phyloP scores from a whole-genome alignment of 768 basidiomycete species.

The Daedaleopsis nitida region DNA sequence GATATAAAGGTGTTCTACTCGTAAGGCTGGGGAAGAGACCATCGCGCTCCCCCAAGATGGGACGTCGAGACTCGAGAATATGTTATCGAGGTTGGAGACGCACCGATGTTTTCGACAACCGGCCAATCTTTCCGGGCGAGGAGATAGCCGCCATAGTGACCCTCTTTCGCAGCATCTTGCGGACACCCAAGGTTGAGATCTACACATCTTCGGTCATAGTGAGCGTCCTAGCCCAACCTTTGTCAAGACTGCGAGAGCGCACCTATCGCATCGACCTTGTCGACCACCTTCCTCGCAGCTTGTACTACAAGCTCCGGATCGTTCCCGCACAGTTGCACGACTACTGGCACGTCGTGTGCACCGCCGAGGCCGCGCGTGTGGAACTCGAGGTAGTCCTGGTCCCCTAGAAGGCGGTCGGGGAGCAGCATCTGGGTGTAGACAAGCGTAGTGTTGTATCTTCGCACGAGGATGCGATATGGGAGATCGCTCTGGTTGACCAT shows the following conservation, averaged over 20 bases:
- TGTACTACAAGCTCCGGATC: conserved; percentile 58
- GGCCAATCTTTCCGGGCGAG: conserved; percentile 74
- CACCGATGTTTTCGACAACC: conserved; percentile 64
- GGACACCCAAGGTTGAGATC: conserved; percentile 86
- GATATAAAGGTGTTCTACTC: too few species aligned
- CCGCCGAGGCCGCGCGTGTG: conserved; percentile 57
- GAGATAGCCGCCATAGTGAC: conserved; percentile 77
- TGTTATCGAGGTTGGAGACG: too few species aligned
- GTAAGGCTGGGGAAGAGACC: too few species aligned
- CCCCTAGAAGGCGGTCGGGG: conserved; percentile 60
- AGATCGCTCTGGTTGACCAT: conserved; percentile 84
- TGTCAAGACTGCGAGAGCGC: background rate
- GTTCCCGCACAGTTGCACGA: conserved; percentile 76
- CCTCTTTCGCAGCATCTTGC: conserved; percentile 64
- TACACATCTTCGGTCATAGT: conserved; percentile 38
- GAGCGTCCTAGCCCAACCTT: too few species aligned
- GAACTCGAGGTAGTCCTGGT: conserved; percentile 64
- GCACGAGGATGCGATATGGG: conserved; percentile 66
- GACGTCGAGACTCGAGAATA: too few species aligned
- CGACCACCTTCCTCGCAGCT: conserved; percentile 61
- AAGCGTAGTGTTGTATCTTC: conserved; percentile 65
- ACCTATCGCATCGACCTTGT: conserved; percentile 73
- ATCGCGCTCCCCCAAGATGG: too few species aligned
- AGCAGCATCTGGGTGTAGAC: conserved; percentile 83
- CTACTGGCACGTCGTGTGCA: conserved; percentile 47